These are phyloP conservation scores for Aspergillus transmontanensis DNA, from an alignment of 2,329 filamentous ascomycete species.

Conservation along the genomic window DNA sequence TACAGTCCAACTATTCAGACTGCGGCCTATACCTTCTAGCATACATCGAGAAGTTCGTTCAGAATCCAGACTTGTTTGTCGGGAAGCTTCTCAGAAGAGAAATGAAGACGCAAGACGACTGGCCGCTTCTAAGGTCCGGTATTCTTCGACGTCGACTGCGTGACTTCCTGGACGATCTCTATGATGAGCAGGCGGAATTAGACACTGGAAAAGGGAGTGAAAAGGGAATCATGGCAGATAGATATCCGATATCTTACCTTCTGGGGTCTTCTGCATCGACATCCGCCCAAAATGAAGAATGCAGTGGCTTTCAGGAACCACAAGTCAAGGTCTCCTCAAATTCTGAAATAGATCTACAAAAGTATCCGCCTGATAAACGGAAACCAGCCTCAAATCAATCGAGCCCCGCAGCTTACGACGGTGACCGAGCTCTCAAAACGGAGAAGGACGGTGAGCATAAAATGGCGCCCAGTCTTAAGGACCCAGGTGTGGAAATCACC, in stretches of 20 bases:
- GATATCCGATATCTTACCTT: slow-evolving; percentile 34
- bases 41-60: slow-evolving; percentile 81
- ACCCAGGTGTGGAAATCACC: not conserved
- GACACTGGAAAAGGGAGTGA: slow-evolving; percentile 40
- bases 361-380: not conserved
- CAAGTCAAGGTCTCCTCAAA: not conserved
- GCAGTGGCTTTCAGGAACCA: not conserved
- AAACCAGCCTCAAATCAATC: not conserved
- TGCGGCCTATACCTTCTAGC: slow-evolving; percentile 86
- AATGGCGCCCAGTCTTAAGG: not conserved
- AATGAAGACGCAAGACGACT: slow-evolving; percentile 59
- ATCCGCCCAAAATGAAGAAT: not conserved
- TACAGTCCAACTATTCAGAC: slow-evolving; percentile 82
- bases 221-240: slow-evolving; percentile 35
- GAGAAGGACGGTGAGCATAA: not conserved
- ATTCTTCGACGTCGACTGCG: slow-evolving; percentile 68
- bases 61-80: slow-evolving; percentile 71
- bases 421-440: not conserved
- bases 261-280: slow-evolving; percentile 22
- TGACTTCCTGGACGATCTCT: slow-evolving; percentile 64
- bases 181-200: slow-evolving; percentile 57
- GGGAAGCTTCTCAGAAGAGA: slow-evolving; percentile 66
- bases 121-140: slow-evolving; percentile 57
- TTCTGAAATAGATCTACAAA: not conserved
- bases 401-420: not conserved